Evolutionary conservation across 2,329 filamentous ascomycete species (phyloP).

Genomic region (Ceratocystis papillata): DNA sequence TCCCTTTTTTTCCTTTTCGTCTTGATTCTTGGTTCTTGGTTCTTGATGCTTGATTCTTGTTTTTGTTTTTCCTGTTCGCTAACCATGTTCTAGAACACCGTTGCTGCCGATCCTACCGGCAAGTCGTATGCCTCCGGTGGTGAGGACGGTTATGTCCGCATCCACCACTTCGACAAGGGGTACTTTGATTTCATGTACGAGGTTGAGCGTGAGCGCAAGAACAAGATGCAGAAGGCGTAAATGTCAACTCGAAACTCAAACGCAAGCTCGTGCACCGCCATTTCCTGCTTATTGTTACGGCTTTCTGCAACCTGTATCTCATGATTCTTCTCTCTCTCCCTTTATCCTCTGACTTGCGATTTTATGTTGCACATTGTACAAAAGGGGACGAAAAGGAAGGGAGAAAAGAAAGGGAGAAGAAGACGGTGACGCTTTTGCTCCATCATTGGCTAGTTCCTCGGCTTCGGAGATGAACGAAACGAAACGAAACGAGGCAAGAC

Average conservation of each 20-base stretch:
- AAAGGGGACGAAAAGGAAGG: not conserved
- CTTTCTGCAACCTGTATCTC: constrained; percentile 8
- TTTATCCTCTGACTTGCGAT: constrained; percentile 15
- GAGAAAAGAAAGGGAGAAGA: not conserved
- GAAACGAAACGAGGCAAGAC: not conserved
- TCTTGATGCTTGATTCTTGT: not conserved
- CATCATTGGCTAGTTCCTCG: too few species aligned
- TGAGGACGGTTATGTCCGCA: constrained; percentile 96
- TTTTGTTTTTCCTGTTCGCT: constrained; percentile 14
- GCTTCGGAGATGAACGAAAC: not conserved
- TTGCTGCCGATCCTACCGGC: constrained; percentile 83
- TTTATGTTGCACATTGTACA: constrained; percentile 12
- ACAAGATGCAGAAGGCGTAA: constrained; percentile 29
- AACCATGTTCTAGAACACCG: constrained; percentile 55
- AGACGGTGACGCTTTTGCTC: not conserved
- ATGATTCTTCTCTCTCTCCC: not conserved
- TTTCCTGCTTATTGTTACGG: constrained; percentile 4
- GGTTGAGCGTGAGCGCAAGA: constrained; percentile 74
- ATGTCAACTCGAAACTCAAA: not conserved
- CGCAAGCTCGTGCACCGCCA: too few species aligned
- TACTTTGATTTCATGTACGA: constrained; percentile 99
- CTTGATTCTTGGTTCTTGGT: not conserved
- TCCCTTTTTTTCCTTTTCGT: constrained; percentile 5
- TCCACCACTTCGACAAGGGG: constrained; percentile 96
- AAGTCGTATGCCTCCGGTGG: constrained; percentile 89